Conservation (phyloP, 2,329 filamentous ascomycete genomes). For the Penicillium digitatum region DNA sequence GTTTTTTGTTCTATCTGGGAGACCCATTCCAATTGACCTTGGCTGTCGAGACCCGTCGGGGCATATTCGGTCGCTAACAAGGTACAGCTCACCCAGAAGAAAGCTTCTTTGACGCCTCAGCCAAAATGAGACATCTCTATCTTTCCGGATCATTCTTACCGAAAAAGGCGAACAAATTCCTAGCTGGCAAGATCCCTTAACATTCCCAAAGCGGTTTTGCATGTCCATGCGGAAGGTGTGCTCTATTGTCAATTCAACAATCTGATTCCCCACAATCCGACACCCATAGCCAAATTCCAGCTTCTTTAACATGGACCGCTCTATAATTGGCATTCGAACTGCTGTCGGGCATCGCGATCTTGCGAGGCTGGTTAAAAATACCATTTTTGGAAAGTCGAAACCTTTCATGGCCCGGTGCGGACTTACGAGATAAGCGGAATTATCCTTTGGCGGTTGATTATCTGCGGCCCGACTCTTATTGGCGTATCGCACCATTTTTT, state of each 20-base stretch:
- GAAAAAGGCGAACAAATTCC: not conserved
- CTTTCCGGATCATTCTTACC: not conserved
- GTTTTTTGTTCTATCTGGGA: not conserved
- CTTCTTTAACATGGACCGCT: not conserved
- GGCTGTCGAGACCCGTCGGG: not conserved
- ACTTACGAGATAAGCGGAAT: not conserved
- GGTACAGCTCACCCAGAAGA: constrained; percentile 8
- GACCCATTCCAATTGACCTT: not conserved
- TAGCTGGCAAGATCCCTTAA: not conserved
- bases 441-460: not conserved
- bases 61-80: not conserved
- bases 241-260: not conserved
- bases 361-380: not conserved
- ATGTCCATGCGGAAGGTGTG: not conserved
- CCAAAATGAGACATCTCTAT: not conserved
- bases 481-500: not conserved
- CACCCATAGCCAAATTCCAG: not conserved
- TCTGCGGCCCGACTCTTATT: not conserved
- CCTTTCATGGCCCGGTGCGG: not conserved
- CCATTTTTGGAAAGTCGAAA: not conserved
- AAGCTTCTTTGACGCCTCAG: not conserved
- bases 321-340: not conserved
- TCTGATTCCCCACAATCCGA: not conserved
- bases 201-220: not conserved
- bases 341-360: not conserved